Conservation (phyloP, 768 basidiomycete genomes). For the Mycena vulgaris region DNA sequence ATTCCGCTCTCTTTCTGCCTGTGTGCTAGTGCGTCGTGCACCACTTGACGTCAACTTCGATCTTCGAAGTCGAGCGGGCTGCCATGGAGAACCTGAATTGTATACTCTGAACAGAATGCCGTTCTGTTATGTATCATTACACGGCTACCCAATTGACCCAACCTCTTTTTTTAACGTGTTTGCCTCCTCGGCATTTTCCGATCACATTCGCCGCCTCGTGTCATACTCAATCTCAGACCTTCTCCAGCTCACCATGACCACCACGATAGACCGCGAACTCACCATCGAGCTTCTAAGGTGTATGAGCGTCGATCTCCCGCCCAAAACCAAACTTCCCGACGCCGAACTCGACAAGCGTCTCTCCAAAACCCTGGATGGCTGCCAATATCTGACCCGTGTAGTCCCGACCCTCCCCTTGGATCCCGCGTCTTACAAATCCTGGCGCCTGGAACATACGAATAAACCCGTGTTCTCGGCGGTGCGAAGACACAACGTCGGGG, state of each 20-base stretch:
- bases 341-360: conserved; percentile 33
- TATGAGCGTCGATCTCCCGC: conserved; percentile 26
- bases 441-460: conserved; percentile 12
- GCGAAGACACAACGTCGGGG: conserved; percentile 10
- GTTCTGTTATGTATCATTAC: too few species aligned
- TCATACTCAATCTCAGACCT: too few species aligned
- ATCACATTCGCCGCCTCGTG: too few species aligned
- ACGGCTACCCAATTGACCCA: too few species aligned
- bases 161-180: too few species aligned
- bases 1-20: too few species aligned
- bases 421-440: conserved; percentile 16
- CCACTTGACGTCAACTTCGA: too few species aligned
- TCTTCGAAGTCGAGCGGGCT: too few species aligned
- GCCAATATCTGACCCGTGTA: conserved; percentile 34
- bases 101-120: too few species aligned
- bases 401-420: conserved; percentile 20
- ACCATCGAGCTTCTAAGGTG: not conserved
- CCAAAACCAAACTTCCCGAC: conserved; percentile 34
- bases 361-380: conserved; percentile 30
- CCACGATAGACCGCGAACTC: not conserved
- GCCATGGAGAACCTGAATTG: too few species aligned
- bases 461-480: conserved; percentile 20
- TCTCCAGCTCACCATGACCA: not conserved
- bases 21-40: too few species aligned
- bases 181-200: too few species aligned